phyloP scores from a whole-genome alignment of 345 rosid genomes.

The Hypericum androsaemum region DNA sequence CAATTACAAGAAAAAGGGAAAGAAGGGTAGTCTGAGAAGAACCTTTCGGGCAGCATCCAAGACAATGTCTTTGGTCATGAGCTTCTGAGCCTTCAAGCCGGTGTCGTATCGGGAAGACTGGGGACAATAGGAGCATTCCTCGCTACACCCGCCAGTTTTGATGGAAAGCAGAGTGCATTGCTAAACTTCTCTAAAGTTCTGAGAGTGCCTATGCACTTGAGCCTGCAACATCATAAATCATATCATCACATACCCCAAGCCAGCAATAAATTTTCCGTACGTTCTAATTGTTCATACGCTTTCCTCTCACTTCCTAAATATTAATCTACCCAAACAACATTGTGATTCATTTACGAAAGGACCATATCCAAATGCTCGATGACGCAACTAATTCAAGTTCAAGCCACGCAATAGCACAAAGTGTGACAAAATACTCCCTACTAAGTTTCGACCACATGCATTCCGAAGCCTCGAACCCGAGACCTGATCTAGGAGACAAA shows the following conservation, averaged over 20 bases:
- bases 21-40: not conserved
- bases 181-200: slow-evolving; percentile 95
- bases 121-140: slow-evolving; percentile 97
- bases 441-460: too few relatives aligned
- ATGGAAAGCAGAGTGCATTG: slow-evolving; percentile 96
- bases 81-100: slow-evolving; percentile 73
- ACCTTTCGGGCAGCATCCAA: slow-evolving; percentile 78
- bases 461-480: not conserved
- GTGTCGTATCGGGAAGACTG: slow-evolving; percentile 85
- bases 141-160: slow-evolving; percentile 97
- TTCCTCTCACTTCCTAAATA: too few relatives aligned
- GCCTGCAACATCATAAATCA: slow-evolving; percentile 37
- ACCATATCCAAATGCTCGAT: too few relatives aligned
- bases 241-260: too few relatives aligned
- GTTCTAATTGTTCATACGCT: too few relatives aligned
- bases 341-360: too few relatives aligned
- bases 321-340: too few relatives aligned
- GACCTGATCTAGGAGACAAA: not conserved
- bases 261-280: too few relatives aligned
- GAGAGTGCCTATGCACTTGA: slow-evolving; percentile 92
- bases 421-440: too few relatives aligned
- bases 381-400: too few relatives aligned
- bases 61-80: slow-evolving; percentile 70
- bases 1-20: not conserved
- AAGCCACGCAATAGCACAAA: too few relatives aligned